Evolutionary conservation across 2,329 filamentous ascomycete species (phyloP).

Genomic region (Colletotrichum sp.): DNA sequence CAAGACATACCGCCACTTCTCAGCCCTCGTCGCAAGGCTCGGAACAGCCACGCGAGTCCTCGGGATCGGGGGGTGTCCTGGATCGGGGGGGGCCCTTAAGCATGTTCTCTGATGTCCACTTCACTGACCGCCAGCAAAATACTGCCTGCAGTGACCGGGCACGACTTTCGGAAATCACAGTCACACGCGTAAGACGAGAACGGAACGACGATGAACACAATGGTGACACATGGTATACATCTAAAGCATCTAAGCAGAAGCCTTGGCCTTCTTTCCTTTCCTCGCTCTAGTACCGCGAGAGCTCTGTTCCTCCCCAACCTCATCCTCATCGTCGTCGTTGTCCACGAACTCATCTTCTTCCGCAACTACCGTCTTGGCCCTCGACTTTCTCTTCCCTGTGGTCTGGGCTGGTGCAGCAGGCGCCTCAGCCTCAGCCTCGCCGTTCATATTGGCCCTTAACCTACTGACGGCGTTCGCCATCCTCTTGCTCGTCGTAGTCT

Average conservation of each 20-base stretch:
- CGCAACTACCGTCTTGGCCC: neutral
- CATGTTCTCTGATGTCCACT: neutral
- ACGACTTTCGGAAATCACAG: neutral
- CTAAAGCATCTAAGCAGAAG: neutral
- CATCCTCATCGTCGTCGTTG: neutral
- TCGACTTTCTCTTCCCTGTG: conserved; percentile 17
- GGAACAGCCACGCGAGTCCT: neutral
- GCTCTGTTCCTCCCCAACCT: neutral
- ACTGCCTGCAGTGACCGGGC: neutral
- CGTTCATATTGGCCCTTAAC: conserved; percentile 61
- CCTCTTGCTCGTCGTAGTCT: conserved; percentile 70
- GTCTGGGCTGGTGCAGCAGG: neutral
- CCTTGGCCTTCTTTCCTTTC: conserved; percentile 19
- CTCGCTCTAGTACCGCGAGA: neutral
- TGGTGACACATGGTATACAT: neutral
- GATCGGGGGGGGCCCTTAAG: neutral
- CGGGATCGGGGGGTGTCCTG: neutral
- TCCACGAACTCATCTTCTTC: conserved; percentile 2
- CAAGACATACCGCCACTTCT: neutral
- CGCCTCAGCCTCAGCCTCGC: conserved; percentile 20
- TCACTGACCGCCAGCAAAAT: neutral
- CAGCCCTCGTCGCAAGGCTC: neutral
- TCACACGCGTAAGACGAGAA: neutral
- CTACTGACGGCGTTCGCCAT: conserved; percentile 78
- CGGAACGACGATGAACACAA: neutral